These are phyloP conservation scores for Ophiostoma sp. DNA, from an alignment of 2,329 filamentous ascomycete genomes.

Conservation along the genomic window DNA sequence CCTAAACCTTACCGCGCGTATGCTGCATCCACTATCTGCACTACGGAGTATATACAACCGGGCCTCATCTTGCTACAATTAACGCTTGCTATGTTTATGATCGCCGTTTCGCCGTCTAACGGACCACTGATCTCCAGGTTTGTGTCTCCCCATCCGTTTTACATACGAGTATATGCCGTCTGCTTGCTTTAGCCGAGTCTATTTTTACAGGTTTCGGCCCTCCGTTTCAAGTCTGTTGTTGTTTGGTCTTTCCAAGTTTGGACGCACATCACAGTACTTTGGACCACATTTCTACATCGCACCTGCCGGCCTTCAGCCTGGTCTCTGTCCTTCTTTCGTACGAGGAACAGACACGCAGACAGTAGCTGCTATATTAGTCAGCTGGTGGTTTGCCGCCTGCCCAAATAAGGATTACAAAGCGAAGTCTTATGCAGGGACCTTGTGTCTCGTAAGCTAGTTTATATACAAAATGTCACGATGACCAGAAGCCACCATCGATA, in stretches of 20 bases:
- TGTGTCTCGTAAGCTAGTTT: neutral
- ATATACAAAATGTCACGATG: neutral
- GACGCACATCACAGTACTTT: neutral
- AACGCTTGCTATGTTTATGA: neutral
- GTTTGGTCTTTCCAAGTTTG: neutral
- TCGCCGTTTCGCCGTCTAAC: neutral
- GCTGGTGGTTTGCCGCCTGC: neutral
- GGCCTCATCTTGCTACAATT: no score
- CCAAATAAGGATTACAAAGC: neutral
- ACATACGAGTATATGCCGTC: no score
- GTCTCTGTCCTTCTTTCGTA: neutral
- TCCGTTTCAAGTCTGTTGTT: neutral
- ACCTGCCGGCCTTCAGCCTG: neutral
- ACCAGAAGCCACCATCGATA: neutral
- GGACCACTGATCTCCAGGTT: neutral
- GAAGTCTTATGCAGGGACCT: neutral
- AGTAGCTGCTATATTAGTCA: no score
- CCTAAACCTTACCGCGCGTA: neutral
- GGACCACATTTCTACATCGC: neutral
- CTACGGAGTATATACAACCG: no score
- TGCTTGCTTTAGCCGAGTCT: no score
- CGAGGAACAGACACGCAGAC: neutral
- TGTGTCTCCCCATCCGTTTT: neutral
- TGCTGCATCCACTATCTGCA: neutral
- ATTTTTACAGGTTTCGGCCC: neutral